Evolutionary conservation across 768 basidiomycete species (phyloP), one percentile per base, ranked within the genome.

Genomic region (Russula virescens): DNA sequence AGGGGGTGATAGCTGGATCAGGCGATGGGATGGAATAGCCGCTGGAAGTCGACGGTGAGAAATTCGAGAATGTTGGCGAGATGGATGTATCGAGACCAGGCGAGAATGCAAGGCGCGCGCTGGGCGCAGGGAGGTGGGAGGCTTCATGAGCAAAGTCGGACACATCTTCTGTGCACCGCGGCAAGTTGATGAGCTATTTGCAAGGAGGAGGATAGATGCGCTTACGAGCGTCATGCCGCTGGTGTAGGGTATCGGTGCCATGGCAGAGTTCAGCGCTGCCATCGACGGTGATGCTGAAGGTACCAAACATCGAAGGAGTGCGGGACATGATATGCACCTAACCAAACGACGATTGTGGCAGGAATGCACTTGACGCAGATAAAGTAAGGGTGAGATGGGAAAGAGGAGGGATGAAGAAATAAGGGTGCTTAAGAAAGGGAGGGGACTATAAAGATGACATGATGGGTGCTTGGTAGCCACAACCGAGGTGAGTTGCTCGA

Each of bases 401-500:
- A 55, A 31, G 52, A 48, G 62, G 64, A 21, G 52, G 56, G 62
- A 21, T 34, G 46, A 57, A 53, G 51, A 42, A 35, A 42, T 45
- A 26, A 43, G 57, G 42, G 45, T 31, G 28, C 18, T 45, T 48
- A 21, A 45, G 34, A 55, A 48, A 51, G 46, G 61, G 52, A 47
- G 40, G 52, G 42, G 53, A 55, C 64, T 66, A 66, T 66, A 66
- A 66, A 63, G 60, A 63, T 63, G 61, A 54, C 52, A 65, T 50
- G 62, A 54, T 55, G 55, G 55, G 55, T 63, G 46, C 49, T 56
- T 65, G 56, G 61, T 54, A 63, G 64, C 64, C 64, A 66, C 64
- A 57, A 58, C 64, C 64, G 64, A 64, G 64, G 56, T 64, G 55
- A 55, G 64, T 64, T 64, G 59, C 62, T 63, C 9, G 64, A 65